These are phyloP conservation scores for Pseudoperonospora humuli DNA, from an alignment of 352 stramenopile species.

Conservation along the genomic window DNA sequence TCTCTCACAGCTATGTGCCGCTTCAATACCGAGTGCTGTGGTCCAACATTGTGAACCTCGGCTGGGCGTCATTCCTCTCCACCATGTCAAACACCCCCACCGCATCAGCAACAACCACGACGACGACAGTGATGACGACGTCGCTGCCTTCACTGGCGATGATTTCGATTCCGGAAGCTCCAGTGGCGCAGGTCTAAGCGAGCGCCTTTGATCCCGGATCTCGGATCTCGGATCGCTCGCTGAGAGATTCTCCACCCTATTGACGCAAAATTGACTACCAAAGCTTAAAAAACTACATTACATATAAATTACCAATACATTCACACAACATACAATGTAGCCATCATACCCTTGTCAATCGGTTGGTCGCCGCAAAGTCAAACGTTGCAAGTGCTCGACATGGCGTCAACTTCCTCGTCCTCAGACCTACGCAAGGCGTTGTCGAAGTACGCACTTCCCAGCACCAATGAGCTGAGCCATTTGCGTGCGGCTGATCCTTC, in stretches of 20 bases:
- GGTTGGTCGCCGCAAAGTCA: conserved; percentile 11
- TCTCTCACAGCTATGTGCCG: conserved; percentile 38
- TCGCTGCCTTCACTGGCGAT: too few relatives aligned
- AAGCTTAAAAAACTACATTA: not conserved
- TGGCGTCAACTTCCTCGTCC: conserved; percentile 9
- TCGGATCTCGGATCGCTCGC: too few relatives aligned
- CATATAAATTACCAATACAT: too few relatives aligned
- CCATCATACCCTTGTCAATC: not conserved
- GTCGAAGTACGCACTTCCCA: conserved; percentile 87
- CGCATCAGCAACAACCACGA: too few relatives aligned
- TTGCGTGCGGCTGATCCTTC: conserved; percentile 68
- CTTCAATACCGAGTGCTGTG: conserved; percentile 43
- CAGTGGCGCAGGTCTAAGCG: too few relatives aligned
- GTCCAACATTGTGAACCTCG: conserved; percentile 36
- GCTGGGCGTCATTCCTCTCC: conserved; percentile 40
- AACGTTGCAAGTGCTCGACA: conserved; percentile 1
- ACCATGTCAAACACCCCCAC: conserved; percentile 34
- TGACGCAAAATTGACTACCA: too few relatives aligned
- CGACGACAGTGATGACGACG: too few relatives aligned
- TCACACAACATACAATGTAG: conserved; percentile 1
- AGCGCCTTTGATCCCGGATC: too few relatives aligned
- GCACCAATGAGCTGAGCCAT: conserved; percentile 69
- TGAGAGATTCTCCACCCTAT: too few relatives aligned
- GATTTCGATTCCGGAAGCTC: too few relatives aligned
- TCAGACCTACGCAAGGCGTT: conserved; percentile 59